Evolutionary conservation across 768 basidiomycete genomes (phyloP).

Genomic region (Russula sp.): DNA sequence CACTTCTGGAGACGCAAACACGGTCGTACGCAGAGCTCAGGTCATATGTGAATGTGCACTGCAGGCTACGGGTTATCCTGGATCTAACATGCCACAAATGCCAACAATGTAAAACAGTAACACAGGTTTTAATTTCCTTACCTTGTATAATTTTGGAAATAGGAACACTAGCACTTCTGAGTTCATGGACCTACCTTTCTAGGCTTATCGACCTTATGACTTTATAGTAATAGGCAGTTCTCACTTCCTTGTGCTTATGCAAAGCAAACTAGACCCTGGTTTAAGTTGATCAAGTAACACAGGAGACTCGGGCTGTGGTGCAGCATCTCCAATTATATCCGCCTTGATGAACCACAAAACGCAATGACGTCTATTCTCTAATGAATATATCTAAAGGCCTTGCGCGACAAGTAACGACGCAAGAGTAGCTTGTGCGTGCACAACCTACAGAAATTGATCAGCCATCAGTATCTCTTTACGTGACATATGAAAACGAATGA

Average conservation of each 20-base stretch:
- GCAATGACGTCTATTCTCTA: constrained; percentile 11
- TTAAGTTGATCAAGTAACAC: too few species aligned
- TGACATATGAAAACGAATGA: background rate
- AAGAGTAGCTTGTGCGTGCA: constrained; percentile 80
- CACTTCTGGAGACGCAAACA: constrained; percentile 51
- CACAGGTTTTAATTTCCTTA: background rate
- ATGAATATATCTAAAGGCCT: constrained; percentile 14
- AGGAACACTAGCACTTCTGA: background rate
- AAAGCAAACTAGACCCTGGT: too few species aligned
- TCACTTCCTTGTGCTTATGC: too few species aligned
- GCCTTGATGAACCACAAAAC: background rate
- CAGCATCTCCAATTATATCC: background rate
- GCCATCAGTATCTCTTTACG: constrained; percentile 17
- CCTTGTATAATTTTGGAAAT: too few species aligned
- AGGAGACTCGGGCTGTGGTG: too few species aligned
- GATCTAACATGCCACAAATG: background rate
- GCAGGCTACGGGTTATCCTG: constrained; percentile 28
- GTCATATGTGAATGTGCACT: constrained; percentile 85
- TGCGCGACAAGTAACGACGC: constrained; percentile 72
- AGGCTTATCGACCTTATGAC: too few species aligned
- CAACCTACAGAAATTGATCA: constrained; percentile 49
- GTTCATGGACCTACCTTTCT: too few species aligned
- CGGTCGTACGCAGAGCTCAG: constrained; percentile 78
- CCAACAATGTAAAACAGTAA: constrained; percentile 6
- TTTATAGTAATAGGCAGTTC: too few species aligned